phyloP scores from a whole-genome alignment of 2,329 filamentous ascomycete genomes.

The Parafenestella ontariensis region DNA sequence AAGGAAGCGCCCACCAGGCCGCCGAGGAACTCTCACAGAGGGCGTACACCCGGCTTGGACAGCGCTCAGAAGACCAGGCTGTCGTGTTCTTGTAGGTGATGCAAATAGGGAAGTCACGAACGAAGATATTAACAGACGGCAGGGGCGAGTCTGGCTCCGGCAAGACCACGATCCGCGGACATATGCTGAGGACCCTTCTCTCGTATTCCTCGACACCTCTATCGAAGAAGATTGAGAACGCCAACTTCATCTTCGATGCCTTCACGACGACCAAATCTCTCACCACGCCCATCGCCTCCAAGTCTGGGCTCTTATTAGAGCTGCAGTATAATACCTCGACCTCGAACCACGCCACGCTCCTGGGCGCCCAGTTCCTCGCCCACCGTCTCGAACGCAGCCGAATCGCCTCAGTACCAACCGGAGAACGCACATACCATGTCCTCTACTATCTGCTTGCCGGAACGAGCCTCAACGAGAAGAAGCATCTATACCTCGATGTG shows the following conservation, averaged over 20 bases:
- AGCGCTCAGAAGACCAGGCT: conserved; percentile 91
- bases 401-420: conserved; percentile 89
- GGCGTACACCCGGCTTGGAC: conserved; percentile 83
- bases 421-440: conserved; percentile 95
- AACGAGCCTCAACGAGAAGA: conserved; percentile 87
- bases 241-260: conserved; percentile 93
- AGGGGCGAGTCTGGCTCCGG: conserved; percentile 96
- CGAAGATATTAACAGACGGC: conserved; percentile 6
- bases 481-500: conserved; percentile 74
- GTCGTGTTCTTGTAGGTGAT: conserved; percentile 84
- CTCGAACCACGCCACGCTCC: conserved; percentile 81
- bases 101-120: not conserved
- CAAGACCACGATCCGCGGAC: conserved; percentile 92
- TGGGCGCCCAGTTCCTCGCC: conserved; percentile 93
- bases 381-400: conserved; percentile 91
- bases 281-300: conserved; percentile 93
- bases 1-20: conserved; percentile 90
- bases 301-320: conserved; percentile 93
- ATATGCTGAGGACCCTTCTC: conserved; percentile 83
- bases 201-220: conserved; percentile 91
- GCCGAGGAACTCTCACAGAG: conserved; percentile 90
- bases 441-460: conserved; percentile 95
- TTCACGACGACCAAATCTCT: conserved; percentile 97
- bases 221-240: conserved; percentile 90
- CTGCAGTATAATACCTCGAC: conserved; percentile 94